These are phyloP conservation scores for Proliferodiscus dingleyae DNA, from an alignment of 2,329 filamentous ascomycete species.

Conservation along the genomic window DNA sequence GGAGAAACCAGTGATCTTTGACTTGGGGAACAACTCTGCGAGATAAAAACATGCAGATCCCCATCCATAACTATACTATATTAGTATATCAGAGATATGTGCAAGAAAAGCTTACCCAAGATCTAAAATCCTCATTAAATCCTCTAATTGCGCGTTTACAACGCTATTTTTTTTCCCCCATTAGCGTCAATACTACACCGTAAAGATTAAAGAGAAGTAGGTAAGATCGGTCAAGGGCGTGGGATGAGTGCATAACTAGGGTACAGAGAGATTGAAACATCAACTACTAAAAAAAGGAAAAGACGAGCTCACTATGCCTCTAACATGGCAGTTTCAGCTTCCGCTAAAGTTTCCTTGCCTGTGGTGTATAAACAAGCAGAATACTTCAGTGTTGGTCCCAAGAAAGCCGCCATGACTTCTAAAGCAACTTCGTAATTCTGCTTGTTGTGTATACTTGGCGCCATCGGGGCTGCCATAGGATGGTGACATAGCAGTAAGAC, in stretches of 20 bases:
- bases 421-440: slow-evolving; percentile 71
- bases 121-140: slow-evolving; percentile 33
- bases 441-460: slow-evolving; percentile 59
- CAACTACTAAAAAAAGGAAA: too few species aligned
- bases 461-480: slow-evolving; percentile 60
- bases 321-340: slow-evolving; percentile 60
- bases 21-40: slow-evolving; percentile 58
- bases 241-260: too few species aligned
- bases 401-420: slow-evolving; percentile 53
- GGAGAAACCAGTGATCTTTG: slow-evolving; percentile 61
- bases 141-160: slow-evolving; percentile 43
- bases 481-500: slow-evolving; percentile 35
- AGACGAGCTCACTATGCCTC: too few species aligned
- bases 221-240: too few species aligned
- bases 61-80: slow-evolving; percentile 41
- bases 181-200: too few species aligned
- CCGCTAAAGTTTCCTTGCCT: slow-evolving; percentile 55
- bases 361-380: slow-evolving; percentile 61
- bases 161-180: slow-evolving; percentile 51
- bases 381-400: slow-evolving; percentile 68
- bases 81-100: slow-evolving; percentile 1
- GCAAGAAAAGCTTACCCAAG: slow-evolving; percentile 18
- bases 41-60: slow-evolving; percentile 61
- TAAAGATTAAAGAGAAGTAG: too few species aligned
- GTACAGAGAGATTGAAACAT: too few species aligned